Percentiles rank a stretch among this genome's conserved stretches.
Evolutionary conservation across 2,329 filamentous ascomycete species (phyloP).

Genomic region (Neobulgaria alba): DNA sequence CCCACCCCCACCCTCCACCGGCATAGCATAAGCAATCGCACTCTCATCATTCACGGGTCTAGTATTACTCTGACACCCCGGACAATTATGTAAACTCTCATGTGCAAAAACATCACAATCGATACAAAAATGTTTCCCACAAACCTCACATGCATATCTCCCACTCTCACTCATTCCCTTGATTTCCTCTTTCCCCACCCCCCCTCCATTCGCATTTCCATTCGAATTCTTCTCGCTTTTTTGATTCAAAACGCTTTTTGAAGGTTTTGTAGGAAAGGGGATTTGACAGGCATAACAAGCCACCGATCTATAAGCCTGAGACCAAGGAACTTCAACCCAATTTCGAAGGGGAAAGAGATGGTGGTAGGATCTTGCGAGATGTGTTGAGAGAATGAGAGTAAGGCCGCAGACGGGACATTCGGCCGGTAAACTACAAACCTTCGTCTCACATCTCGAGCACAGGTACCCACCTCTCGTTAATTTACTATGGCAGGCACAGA

Average conservation of each 20-base stretch:
- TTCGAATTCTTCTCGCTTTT: neutral
- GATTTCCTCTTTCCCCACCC: slow-evolving; percentile 24
- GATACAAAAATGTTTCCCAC: slow-evolving; percentile 87
- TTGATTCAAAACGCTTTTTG: too few species aligned
- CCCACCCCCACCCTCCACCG: neutral
- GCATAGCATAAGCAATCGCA: too few species aligned
- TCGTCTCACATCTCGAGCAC: slow-evolving; percentile 79
- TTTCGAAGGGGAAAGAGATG: slow-evolving; percentile 85
- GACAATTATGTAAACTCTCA: slow-evolving; percentile 91
- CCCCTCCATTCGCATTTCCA: slow-evolving; percentile 5
- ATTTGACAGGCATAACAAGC: slow-evolving; percentile 74
- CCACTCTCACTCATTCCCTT: slow-evolving; percentile 77
- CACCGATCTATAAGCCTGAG: slow-evolving; percentile 44
- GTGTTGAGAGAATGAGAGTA: slow-evolving; percentile 88
- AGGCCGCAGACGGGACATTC: slow-evolving; percentile 88
- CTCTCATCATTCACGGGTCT: slow-evolving; percentile 3
- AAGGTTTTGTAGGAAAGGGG: slow-evolving; percentile 51
- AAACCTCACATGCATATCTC: slow-evolving; percentile 83
- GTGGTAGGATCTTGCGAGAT: slow-evolving; percentile 86
- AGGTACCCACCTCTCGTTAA: slow-evolving; percentile 78
- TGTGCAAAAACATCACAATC: slow-evolving; percentile 96
- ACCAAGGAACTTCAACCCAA: slow-evolving; percentile 86
- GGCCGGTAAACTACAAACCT: slow-evolving; percentile 82
- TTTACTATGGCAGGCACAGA: slow-evolving; percentile 86
- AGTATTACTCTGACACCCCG: slow-evolving; percentile 54